Evolutionary conservation across 2,329 filamentous ascomycete genomes (phyloP), one percentile per base, ranked within the genome.

Genomic region (Coniosporium uncinatum): DNA sequence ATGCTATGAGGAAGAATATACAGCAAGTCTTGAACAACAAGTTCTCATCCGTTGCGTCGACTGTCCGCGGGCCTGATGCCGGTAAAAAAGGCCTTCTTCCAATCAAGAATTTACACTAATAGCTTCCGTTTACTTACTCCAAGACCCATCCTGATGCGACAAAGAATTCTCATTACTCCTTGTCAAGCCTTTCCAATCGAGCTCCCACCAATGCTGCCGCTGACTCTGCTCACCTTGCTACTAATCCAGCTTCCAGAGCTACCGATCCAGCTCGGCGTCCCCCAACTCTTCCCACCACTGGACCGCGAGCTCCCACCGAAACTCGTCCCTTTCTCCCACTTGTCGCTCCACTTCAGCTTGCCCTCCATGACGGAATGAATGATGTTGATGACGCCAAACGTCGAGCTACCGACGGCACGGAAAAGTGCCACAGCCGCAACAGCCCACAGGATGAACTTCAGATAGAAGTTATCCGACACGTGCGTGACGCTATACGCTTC

Each of bases 381-480:
- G 24, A 83, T 69, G 57, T 94, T 91, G 55, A 97, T 81, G 44
- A 96, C 62, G 3, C 87, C 82, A 66, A 94, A 98, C 0, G 87
- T 78, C 1, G 81, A 82, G 8, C 78, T 84, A 0, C 93, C 93
- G 2, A 96, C 61, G 1, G 88, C 90, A 48, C 93, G 80, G 74
- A 98, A 95, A 5, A 93, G 69, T 1, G 94, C 93, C 20, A 98
- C 68, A 0, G 76, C 75, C 0, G 93, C 93, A 14, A 98, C 93
- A 22, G 78, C 72, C 93, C 93, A 98, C 18, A 98, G 75, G 57
- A 98, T 88, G 65, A 97, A 93, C 27, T 82, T 84, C 34, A 98
- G 76, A 62, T 98, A 98, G 58, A 85, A 81, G 69, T 98, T 98
- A 53, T 83, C 76, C 5, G 82, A 82, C 39, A 95, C 82, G 32